These are phyloP conservation scores for Blastobotrys aristatus DNA, from an alignment of 1,139 yeast genomes.

Conservation along the genomic window DNA sequence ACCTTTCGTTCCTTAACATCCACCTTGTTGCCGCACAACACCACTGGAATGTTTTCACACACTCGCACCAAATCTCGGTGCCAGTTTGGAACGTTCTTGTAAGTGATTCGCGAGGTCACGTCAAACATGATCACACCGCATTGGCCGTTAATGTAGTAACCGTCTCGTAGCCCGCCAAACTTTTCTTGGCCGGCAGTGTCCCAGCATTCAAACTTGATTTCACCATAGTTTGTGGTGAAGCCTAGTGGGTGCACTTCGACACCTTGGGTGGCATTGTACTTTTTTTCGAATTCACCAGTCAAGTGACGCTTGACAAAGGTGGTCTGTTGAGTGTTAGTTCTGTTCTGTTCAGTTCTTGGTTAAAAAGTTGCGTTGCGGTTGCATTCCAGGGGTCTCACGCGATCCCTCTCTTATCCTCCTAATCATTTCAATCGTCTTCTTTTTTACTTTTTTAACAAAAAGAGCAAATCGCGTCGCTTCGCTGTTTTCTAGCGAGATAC, in stretches of 20 bases:
- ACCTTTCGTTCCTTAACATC: constrained; percentile 99
- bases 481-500: too few relatives aligned
- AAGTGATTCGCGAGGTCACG: constrained; percentile 98
- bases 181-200: constrained; percentile 99
- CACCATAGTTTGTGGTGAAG: constrained; percentile 98
- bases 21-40: constrained; percentile 98
- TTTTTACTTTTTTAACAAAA: background rate
- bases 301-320: constrained; percentile 99
- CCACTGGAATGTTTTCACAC: constrained; percentile 99
- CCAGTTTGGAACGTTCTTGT: constrained; percentile 99
- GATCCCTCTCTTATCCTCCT: too few relatives aligned
- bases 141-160: constrained; percentile 98
- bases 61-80: constrained; percentile 97
- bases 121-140: constrained; percentile 99
- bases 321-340: constrained; percentile 45
- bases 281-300: constrained; percentile 99
- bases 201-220: constrained; percentile 98
- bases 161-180: constrained; percentile 99
- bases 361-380: too few relatives aligned
- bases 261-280: constrained; percentile 98
- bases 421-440: background rate
- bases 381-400: background rate
- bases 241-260: constrained; percentile 99
- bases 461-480: too few relatives aligned
- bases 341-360: too few relatives aligned